These are phyloP conservation scores for Vitis rotundifolia DNA, from an alignment of 164 flowering plant genomes.

Conservation along the genomic window DNA sequence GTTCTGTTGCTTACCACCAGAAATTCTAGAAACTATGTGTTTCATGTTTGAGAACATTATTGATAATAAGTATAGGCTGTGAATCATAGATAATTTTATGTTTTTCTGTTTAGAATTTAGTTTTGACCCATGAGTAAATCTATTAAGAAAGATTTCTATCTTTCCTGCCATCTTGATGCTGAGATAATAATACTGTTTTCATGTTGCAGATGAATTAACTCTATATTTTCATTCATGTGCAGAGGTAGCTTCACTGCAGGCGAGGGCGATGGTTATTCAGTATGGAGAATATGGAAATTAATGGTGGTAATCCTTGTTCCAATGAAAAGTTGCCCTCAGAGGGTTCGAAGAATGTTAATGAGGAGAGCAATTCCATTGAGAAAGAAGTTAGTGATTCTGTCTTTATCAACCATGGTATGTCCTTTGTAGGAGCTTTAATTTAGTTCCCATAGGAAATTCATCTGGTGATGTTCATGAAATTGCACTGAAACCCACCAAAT, in stretches of 20 bases:
- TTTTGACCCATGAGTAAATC: too few relatives aligned
- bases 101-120: background rate
- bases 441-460: background rate
- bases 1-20: background rate
- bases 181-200: background rate
- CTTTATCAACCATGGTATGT: slow-evolving; percentile 37
- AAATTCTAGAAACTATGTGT: background rate
- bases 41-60: too few relatives aligned
- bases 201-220: background rate
- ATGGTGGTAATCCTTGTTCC: slow-evolving; percentile 17
- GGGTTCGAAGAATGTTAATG: slow-evolving; percentile 8
- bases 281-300: slow-evolving; percentile 23
- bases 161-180: background rate
- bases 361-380: slow-evolving; percentile 17
- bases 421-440: background rate
- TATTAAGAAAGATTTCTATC: background rate
- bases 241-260: background rate
- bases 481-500: background rate
- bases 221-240: background rate
- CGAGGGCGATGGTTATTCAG: slow-evolving; percentile 18
- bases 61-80: background rate
- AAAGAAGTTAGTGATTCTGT: slow-evolving; percentile 7
- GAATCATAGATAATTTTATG: background rate
- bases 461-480: background rate
- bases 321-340: slow-evolving; percentile 15